phyloP scores from a whole-genome alignment of 2,329 filamentous ascomycete genomes.

The Lanzia echinophila region DNA sequence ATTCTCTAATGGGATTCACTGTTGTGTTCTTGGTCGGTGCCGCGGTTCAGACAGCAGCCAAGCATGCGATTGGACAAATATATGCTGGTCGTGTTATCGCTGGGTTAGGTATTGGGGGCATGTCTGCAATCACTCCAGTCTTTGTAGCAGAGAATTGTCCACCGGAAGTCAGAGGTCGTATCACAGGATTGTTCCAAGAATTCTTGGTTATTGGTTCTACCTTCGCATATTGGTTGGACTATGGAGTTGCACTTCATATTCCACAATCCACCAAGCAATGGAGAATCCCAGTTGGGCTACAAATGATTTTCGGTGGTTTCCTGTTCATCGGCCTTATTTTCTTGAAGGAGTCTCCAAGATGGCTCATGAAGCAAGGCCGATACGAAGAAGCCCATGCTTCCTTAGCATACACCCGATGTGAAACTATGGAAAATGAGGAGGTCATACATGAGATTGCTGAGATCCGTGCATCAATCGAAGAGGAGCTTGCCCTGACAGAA shows the following conservation, averaged over 20 bases:
- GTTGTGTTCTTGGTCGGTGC: slow-evolving; percentile 33
- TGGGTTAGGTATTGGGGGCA: slow-evolving; percentile 39
- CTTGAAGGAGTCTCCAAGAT: slow-evolving; percentile 47
- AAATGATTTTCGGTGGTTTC: slow-evolving; percentile 19
- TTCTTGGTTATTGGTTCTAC: slow-evolving; percentile 35
- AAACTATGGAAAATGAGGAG: slow-evolving; percentile 48
- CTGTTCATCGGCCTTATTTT: slow-evolving; percentile 34
- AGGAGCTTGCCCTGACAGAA: slow-evolving; percentile 64
- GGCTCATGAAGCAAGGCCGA: slow-evolving; percentile 58
- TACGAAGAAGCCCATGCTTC: slow-evolving; percentile 49
- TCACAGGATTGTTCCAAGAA: slow-evolving; percentile 38
- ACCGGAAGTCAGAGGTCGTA: slow-evolving; percentile 35
- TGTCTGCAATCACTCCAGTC: slow-evolving; percentile 41
- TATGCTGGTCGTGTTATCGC: slow-evolving; percentile 21
- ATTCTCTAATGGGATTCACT: slow-evolving; percentile 39
- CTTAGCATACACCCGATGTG: slow-evolving; percentile 52
- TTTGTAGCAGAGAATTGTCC: slow-evolving; percentile 41
- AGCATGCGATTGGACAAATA: slow-evolving; percentile 16
- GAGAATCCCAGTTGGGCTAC: slow-evolving; percentile 38
- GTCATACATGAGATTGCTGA: slow-evolving; percentile 54
- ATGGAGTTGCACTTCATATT: slow-evolving; percentile 29
- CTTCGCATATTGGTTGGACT: slow-evolving; percentile 52
- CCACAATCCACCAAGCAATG: slow-evolving; percentile 34
- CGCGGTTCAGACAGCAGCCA: slow-evolving; percentile 13
- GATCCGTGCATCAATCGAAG: slow-evolving; percentile 60